Evolutionary conservation across 495 filamentous ascomycete genomes (phyloP).

Genomic region (Neurospora tetraspora): DNA sequence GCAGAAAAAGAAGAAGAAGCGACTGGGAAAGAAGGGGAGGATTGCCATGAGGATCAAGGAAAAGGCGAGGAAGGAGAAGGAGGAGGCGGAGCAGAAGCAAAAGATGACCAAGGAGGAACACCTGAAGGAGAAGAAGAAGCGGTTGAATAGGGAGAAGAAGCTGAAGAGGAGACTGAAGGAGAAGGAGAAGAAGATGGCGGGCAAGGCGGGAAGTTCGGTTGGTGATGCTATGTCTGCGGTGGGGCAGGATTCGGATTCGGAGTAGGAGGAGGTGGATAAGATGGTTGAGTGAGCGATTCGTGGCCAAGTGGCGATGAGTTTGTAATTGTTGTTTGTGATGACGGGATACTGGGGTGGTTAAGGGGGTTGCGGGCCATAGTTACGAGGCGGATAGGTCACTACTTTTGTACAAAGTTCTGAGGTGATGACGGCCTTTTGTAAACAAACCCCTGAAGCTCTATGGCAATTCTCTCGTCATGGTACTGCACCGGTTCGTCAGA

Average conservation of each 20-base stretch:
- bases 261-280: not conserved
- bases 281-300: slow-evolving; percentile 1
- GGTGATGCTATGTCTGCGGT: not conserved
- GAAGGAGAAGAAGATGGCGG: slow-evolving; percentile 36
- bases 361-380: not conserved
- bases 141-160: slow-evolving; percentile 42
- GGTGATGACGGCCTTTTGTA: not conserved
- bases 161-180: slow-evolving; percentile 40
- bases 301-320: not conserved
- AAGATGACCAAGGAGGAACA: slow-evolving; percentile 37
- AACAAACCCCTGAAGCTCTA: not conserved
- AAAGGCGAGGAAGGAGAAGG: slow-evolving; percentile 21
- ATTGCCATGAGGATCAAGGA: slow-evolving; percentile 33
- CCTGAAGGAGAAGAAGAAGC: slow-evolving; percentile 43
- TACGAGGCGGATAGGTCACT: not conserved
- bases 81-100: slow-evolving; percentile 15
- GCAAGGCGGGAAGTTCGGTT: slow-evolving; percentile 2
- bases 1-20: slow-evolving; percentile 28
- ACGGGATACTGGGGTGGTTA: not conserved
- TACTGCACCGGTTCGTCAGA: not conserved
- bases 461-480: not conserved
- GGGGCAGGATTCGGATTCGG: not conserved
- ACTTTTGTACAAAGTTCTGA: not conserved
- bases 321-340: not conserved
- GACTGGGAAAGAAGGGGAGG: slow-evolving; percentile 44